Percentiles rank a stretch among this genome's conserved stretches.
These are phyloP conservation scores for Epichloe sylvatica DNA, from an alignment of 2,329 filamentous ascomycete species.

Conservation along the genomic window DNA sequence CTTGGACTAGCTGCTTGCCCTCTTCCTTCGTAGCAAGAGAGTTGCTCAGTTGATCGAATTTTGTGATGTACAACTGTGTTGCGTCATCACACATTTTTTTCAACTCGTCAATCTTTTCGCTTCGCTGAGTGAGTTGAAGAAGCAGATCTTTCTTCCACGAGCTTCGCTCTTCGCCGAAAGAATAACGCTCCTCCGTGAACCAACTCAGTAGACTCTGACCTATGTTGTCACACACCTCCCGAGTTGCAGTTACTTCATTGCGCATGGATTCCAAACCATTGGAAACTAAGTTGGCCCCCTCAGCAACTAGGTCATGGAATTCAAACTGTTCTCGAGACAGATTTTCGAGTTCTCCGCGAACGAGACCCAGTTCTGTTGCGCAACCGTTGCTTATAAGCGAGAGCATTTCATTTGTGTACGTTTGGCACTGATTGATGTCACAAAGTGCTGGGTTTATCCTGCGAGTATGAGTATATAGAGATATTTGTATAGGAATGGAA, in stretches of 20 bases:
- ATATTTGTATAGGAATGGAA: background rate
- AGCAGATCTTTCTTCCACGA: conserved; percentile 2
- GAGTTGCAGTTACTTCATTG: background rate
- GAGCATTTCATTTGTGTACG: conserved; percentile 1
- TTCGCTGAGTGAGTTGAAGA: background rate
- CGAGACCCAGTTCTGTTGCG: background rate
- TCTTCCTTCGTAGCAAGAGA: conserved; percentile 3
- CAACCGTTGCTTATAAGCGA: conserved; percentile 2
- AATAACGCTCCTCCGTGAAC: background rate
- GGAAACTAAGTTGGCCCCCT: background rate
- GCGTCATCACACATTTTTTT: background rate
- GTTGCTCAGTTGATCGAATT: conserved; percentile 1
- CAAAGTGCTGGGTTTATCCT: conserved; percentile 4
- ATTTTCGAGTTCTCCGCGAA: conserved; percentile 1
- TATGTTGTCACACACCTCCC: background rate
- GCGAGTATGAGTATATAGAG: background rate
- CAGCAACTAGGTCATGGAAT: conserved; percentile 5
- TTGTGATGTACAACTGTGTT: background rate
- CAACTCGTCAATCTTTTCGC: conserved; percentile 1
- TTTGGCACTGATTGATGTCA: conserved; percentile 2
- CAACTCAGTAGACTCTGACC: background rate
- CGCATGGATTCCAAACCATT: background rate
- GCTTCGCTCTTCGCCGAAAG: background rate
- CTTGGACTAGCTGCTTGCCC: conserved; percentile 8
- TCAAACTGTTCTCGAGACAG: conserved; percentile 6